Evolutionary conservation across 2,329 filamentous ascomycete genomes (phyloP), one percentile per base, ranked within the genome.

Genomic region (Fusarium sp.): DNA sequence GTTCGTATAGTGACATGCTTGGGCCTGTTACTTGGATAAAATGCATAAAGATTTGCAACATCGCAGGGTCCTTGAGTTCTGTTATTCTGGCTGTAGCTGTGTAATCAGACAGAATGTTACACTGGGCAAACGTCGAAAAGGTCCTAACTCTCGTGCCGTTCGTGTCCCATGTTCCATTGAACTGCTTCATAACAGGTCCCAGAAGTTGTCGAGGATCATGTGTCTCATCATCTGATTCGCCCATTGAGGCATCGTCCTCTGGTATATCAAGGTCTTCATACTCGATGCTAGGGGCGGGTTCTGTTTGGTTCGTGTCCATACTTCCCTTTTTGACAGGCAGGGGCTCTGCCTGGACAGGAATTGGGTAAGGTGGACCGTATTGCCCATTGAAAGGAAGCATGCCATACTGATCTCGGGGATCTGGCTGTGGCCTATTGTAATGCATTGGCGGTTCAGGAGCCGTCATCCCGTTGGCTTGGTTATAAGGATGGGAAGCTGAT

Each of bases 1-100:
- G 87, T 79, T 98, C 94, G 77, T 93, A 97, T 28, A 97, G 86
- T 2, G 94, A 97, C 76, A 98, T 88, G 70, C 89, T 92, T 1
- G 94, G 93, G 0, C 92, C 94, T 4, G 94, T 97, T 9, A 96
- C 91, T 72, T 93, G 92, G 48, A 98, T 89, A 78, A 98, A 98
- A 79, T 98, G 94, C 78, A 91, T 91, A 78, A 98, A 98, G 9
- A 97, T 90, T 30, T 90, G 87, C 16, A 93, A 91, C 13, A 93
- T 95, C 68, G 91, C 90, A 4, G 89, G 87, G 69, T 98, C 93
- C 72, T 90, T 92, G 28, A 98, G 82, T 32, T 96, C 94, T 41
- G 90, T 91, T 32, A 88, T 88, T 23, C 85, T 81, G 6, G 88
- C 86, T 2, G 88, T 88, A 7, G 91, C 90, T 42, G 86, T 84